Evolutionary conservation across 1,284 basidiomycete species (phyloP), one percentile per base, ranked within the genome.

Genomic region (Clitocybe nebularis): DNA sequence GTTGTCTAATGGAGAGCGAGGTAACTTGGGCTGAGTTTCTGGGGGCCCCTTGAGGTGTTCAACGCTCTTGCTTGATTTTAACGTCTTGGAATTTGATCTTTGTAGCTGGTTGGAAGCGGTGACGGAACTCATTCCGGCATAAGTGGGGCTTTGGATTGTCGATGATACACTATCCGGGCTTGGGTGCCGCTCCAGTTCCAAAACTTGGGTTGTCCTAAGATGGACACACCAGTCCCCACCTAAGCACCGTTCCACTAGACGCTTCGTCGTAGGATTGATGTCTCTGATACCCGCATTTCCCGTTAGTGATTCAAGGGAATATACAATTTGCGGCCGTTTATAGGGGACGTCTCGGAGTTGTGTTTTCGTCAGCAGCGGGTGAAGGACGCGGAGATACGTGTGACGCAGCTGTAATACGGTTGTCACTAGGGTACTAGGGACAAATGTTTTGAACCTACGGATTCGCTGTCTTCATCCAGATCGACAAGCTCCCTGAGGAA

Each of bases 321-420:
- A 77, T 8, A 90, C 81, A 50, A 99, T 89, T 61, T 96, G 89
- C 0, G 84, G 74, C 3, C 93, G 86, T 62, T 99, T 99, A 72
- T 99, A 98, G 0, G 91, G 84, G 48, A 80, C 72, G 43, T 71
- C 71, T 23, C 84, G 83, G 4, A 99, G 75, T 63, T 99, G 96
- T 0, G 96, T 99, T 61, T 92, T 92, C 11, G 89, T 93, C 19
- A 99, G 75, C 3, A 99, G 81, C 0, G 95, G 95, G 58, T 98
- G 92, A 3, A 99, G 74, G 1, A 99, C 96, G 10, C 95, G 87
- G 13, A 99, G 82, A 59, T 95, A 99, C 0, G 95, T 98, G 62
- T 99, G 95, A 23, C 93, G 88, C 26, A 99, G 75, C 90, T 96
- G 42, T 23, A n/a, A n/a, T n/a, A n/a, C n/a, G n/a, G n/a, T n/a